Percentiles rank a stretch among this genome's conserved stretches.
phyloP scores from a whole-genome alignment of 208 protist species.

The Herpetomonas samuelpessoai region DNA sequence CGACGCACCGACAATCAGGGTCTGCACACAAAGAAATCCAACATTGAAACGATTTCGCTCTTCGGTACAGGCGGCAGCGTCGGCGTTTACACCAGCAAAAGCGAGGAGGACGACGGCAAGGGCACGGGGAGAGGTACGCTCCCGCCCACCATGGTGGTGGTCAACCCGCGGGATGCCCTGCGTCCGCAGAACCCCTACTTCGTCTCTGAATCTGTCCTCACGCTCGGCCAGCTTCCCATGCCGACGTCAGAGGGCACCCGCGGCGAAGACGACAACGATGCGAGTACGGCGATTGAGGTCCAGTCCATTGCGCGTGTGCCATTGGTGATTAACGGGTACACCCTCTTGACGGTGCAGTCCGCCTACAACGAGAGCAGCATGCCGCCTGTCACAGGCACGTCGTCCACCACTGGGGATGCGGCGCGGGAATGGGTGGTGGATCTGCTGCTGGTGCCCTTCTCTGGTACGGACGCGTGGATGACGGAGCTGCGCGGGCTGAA shows the following conservation, averaged over 20 bases:
- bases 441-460: conserved; percentile 4
- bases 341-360: conserved; percentile 10
- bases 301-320: conserved; percentile 15
- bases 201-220: not conserved
- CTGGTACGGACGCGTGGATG: not conserved
- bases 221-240: not conserved
- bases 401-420: not conserved
- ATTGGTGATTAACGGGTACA: conserved; percentile 28
- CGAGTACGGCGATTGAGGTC: conserved; percentile 1
- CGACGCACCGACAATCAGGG: too few relatives aligned
- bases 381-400: not conserved
- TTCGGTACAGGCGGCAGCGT: too few relatives aligned
- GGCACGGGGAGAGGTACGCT: too few relatives aligned
- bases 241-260: not conserved
- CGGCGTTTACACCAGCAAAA: too few relatives aligned
- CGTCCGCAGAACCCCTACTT: not conserved
- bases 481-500: not conserved
- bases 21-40: too few relatives aligned
- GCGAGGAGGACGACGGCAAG: too few relatives aligned
- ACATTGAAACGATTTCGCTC: not conserved
- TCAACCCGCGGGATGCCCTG: not conserved
- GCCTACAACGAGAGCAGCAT: not conserved
- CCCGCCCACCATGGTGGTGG: not conserved
- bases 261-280: not conserved
- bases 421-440: conserved; percentile 2